Percentiles rank a stretch among this genome's conserved stretches.
Conservation (phyloP, 2,329 filamentous ascomycete genomes). For the Curvularia sp. region DNA sequence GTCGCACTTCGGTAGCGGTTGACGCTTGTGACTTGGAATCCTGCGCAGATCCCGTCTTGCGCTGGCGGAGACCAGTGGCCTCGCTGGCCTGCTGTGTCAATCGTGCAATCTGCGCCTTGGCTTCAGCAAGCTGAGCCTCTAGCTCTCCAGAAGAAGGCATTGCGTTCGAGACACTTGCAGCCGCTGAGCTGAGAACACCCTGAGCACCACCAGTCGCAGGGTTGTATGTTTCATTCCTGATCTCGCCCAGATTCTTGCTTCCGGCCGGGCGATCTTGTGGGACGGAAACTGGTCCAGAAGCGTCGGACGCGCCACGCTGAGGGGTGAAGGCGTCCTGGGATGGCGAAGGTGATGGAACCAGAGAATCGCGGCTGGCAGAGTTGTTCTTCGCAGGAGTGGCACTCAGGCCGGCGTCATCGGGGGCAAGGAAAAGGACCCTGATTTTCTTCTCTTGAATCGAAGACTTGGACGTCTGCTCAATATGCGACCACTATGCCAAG, state of each 20-base stretch:
- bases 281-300: constrained; percentile 50
- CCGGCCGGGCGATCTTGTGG: constrained; percentile 50
- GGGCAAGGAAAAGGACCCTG: constrained; percentile 81
- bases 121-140: constrained; percentile 75
- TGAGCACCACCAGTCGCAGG: constrained; percentile 49
- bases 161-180: constrained; percentile 58
- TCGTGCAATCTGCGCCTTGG: constrained; percentile 74
- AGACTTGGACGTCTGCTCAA: constrained; percentile 76
- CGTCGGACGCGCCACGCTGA: constrained; percentile 46
- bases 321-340: constrained; percentile 60
- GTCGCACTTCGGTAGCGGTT: constrained; percentile 59
- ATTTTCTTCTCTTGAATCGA: constrained; percentile 94
- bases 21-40: constrained; percentile 60
- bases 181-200: constrained; percentile 54
- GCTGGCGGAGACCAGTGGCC: constrained; percentile 73
- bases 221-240: constrained; percentile 52
- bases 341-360: constrained; percentile 61
- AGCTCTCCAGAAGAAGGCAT: constrained; percentile 66
- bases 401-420: constrained; percentile 57
- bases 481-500: constrained; percentile 71
- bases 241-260: constrained; percentile 53
- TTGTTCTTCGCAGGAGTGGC: constrained; percentile 47
- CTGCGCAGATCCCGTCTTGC: constrained; percentile 68
- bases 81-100: constrained; percentile 66
- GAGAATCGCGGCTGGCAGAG: constrained; percentile 41